A percentile compares a stretch with the other conserved stretches of the same genome.
These are phyloP conservation scores for Cymbopogon flexuosus DNA, from an alignment of 202 grass and related monocot species.

Conservation along the genomic window DNA sequence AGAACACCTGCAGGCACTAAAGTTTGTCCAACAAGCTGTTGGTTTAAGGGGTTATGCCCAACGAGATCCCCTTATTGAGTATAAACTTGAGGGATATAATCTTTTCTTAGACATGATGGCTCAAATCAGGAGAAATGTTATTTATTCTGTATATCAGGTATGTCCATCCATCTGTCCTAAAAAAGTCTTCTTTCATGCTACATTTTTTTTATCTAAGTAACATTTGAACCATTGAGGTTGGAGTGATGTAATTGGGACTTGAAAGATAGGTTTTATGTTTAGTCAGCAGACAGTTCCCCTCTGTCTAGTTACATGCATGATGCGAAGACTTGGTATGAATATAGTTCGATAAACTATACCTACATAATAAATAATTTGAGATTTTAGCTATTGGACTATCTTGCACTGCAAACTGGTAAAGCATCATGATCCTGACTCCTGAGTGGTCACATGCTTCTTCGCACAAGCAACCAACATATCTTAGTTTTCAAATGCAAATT, in stretches of 20 bases:
- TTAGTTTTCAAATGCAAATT: slow-evolving; percentile 10
- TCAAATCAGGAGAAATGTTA: slow-evolving; percentile 93
- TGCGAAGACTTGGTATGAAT: neutral
- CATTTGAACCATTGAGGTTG: neutral
- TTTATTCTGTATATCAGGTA: slow-evolving; percentile 98
- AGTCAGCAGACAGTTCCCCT: slow-evolving; percentile 1
- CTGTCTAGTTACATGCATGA: neutral
- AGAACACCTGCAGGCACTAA: slow-evolving; percentile 90
- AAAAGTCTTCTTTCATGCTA: neutral
- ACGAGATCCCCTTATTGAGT: slow-evolving; percentile 91
- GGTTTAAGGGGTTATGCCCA: slow-evolving; percentile 96
- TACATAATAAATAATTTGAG: neutral
- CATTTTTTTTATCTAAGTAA: neutral
- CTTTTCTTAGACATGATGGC: slow-evolving; percentile 99
- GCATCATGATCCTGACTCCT: neutral
- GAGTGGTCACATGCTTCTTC: neutral
- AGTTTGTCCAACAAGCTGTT: slow-evolving; percentile 98
- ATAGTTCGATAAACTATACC: neutral
- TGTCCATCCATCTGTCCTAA: neutral
- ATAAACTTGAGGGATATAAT: slow-evolving; percentile 98
- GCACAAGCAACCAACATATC: neutral
- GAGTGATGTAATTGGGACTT: neutral
- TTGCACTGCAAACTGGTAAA: slow-evolving; percentile 8
- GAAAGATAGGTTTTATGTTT: neutral
- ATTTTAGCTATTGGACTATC: slow-evolving; percentile 5